These are phyloP conservation scores for Niebla homalea DNA, from an alignment of 495 filamentous ascomycete species.

Conservation along the genomic window DNA sequence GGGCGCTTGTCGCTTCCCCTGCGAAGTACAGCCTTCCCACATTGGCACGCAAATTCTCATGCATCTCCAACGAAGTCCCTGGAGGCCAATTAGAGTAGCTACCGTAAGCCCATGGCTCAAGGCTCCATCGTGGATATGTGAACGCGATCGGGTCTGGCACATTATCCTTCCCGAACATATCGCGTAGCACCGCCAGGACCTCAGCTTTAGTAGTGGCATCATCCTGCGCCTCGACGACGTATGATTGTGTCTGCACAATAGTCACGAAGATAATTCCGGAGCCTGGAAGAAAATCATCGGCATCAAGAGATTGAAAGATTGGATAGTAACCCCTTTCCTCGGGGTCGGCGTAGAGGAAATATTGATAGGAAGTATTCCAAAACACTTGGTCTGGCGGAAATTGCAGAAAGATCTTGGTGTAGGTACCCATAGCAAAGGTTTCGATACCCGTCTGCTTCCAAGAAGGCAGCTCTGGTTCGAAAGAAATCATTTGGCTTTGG, in stretches of 20 bases:
- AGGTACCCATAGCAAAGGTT: constrained; percentile 59
- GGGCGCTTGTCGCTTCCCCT: constrained; percentile 54
- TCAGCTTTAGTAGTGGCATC: constrained; percentile 47
- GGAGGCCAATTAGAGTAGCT: constrained; percentile 65
- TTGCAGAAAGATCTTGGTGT: constrained; percentile 68
- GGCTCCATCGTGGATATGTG: constrained; percentile 58
- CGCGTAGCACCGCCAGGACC: constrained; percentile 45
- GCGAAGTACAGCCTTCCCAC: constrained; percentile 54
- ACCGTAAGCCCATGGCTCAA: constrained; percentile 52
- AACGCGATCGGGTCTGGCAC: constrained; percentile 58
- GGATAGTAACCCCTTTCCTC: constrained; percentile 54
- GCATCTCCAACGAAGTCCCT: constrained; percentile 50
- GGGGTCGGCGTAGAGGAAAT: constrained; percentile 57
- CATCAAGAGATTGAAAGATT: constrained; percentile 53
- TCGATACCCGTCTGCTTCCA: constrained; percentile 58
- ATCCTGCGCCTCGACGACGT: constrained; percentile 49
- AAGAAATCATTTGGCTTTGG: constrained; percentile 48
- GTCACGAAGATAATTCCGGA: constrained; percentile 61
- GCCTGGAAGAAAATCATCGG: constrained; percentile 44
- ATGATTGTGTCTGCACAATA: constrained; percentile 46
- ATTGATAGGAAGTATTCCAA: constrained; percentile 55
- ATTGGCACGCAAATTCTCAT: constrained; percentile 63
- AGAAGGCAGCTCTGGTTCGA: constrained; percentile 45
- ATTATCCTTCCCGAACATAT: constrained; percentile 49
- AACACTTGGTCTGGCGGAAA: constrained; percentile 51